Evolutionary conservation across 2,329 filamentous ascomycete species (phyloP), one percentile per base, ranked within the genome.

Genomic region (Pseudogymnoascus sp.): DNA sequence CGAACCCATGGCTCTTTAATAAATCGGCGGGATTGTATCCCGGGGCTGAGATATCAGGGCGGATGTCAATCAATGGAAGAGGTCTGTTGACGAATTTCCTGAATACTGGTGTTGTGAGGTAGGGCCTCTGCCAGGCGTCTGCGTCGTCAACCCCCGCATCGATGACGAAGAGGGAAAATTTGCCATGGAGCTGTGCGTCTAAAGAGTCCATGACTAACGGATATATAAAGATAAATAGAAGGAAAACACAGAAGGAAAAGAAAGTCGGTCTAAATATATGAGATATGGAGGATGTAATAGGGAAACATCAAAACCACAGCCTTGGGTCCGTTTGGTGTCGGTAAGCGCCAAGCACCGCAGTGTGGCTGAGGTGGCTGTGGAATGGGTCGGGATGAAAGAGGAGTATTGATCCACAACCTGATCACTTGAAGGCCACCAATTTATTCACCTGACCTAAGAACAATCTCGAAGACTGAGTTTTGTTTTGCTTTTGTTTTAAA

Each of bases 141-240:
- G 50, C 50, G n/a, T 57, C 50, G 50, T 57, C 50, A 19, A 57
- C 50, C 28, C 50, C 50, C 26, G 50, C 50, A 57, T 57, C 50
- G 28, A 57, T 57, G n/a, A 57, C 50, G 50, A 57, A 57, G 50
- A 57, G 50, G 2, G 28, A 21, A 28, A 57, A 57, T 57, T 57
- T 57, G 50, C 50, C 50, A 11, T 57, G 28, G 8, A 57, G n/a
- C 11, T 57, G 50, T 31, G 26, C 17, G n/a, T 15, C 28, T 33
- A 33, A 9, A 5, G 50, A 57, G n/a, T n/a, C 50, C 50, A 57
- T 57, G n/a, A 3, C 28, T 21, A 17, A 57, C 10, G 9, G 33
- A 21, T 57, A 33, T 57, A 19, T 19, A 11, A 17, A 8, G n/a
- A 17, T 19, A 31, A 31, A 53, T 53, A 23, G n/a, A 31, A 31